Base-by-base conservation (phyloP, 2,329 filamentous ascomycete species). In the Monilinia vaccinii-corymbosi region DNA sequence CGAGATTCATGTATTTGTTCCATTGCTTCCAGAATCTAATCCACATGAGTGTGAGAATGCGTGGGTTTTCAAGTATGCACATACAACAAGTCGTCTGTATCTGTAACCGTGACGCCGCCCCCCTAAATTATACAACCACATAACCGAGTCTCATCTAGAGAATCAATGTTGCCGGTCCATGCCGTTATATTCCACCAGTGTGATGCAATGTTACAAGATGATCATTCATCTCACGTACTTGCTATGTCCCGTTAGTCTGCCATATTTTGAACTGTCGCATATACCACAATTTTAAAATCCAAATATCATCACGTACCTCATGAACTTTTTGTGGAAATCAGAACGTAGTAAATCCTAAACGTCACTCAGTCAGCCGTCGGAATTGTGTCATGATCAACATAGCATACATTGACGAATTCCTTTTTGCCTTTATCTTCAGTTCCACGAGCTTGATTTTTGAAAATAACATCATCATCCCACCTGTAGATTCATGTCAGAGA, bases 381-480 rank as follows among this genome's bases (percentile, higher is more conserved):
- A 25, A 38, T 52, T 45, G 51, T 44, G 56, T 57, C 42, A 49
- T 57, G 61, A 44, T 32, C 57, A 49, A 36, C 63, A 52, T 9
- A 32, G 77, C 85, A 77, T 73, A 90, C 91, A 72, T 99, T 99
- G 74, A 99, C 92, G 76, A 99, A 99, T 75, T 96, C 92, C 78
- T 93, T 95, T 78, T 88, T 91, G 64, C 87, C 85, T 78, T 87
- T 92, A 64, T 97, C 91, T 71, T 97, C 93, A 0, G 92, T 96
- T 10, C 93, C 94, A 61, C 94, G 83, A 38, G 93, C 94, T 76
- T 99, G 94, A 74, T 99, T 99, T 79, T 96, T 97, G 77, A 99
- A 99, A 3, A 99, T 92, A 14, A 99, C 94, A 72, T 99, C 94
- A 69, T 99, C 94, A 68, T 99, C 94, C 94, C 94, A 99, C 68